phyloP scores from a whole-genome alignment of 768 basidiomycete species.

The Dioszegia hungarica region DNA sequence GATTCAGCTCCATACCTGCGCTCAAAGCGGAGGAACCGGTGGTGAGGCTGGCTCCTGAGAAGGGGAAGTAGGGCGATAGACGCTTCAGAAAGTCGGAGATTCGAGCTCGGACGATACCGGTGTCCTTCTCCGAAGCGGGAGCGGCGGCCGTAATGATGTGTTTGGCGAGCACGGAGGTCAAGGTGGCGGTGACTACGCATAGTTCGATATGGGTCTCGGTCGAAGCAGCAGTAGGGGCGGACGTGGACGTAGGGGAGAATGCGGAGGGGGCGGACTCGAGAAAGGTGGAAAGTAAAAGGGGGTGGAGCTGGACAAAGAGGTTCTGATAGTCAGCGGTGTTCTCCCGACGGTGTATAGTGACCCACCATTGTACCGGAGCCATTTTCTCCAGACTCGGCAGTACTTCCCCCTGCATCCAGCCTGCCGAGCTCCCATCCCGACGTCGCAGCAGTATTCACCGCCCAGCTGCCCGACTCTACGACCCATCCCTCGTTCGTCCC shows the following conservation, averaged over 20 bases:
- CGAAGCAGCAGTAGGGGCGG: not conserved
- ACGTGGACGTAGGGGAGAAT: conserved; percentile 58
- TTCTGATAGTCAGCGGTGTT: conserved; percentile 25
- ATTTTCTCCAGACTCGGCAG: not conserved
- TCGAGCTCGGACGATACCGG: conserved; percentile 17
- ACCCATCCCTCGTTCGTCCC: conserved; percentile 15
- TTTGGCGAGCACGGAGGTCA: conserved; percentile 33
- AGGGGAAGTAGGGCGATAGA: conserved; percentile 82
- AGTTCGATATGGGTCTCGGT: conserved; percentile 28
- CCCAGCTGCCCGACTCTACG: not conserved
- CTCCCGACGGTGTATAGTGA: not conserved
- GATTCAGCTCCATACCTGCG: conserved; percentile 32
- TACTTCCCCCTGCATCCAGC: conserved; percentile 5
- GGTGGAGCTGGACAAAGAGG: conserved; percentile 68
- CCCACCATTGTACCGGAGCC: not conserved
- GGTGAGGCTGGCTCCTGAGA: conserved; percentile 45
- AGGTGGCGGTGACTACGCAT: conserved; percentile 33
- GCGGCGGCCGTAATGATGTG: conserved; percentile 22
- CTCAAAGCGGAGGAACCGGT: conserved; percentile 14
- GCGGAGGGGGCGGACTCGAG: conserved; percentile 80
- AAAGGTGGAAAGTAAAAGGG: conserved; percentile 73
- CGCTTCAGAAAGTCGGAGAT: conserved; percentile 58
- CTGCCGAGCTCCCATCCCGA: conserved; percentile 31
- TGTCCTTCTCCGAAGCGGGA: not conserved
- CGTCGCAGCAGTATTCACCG: conserved; percentile 4